Conservation (phyloP, 208 protist genomes). For the Trichomonas tenax region DNA sequence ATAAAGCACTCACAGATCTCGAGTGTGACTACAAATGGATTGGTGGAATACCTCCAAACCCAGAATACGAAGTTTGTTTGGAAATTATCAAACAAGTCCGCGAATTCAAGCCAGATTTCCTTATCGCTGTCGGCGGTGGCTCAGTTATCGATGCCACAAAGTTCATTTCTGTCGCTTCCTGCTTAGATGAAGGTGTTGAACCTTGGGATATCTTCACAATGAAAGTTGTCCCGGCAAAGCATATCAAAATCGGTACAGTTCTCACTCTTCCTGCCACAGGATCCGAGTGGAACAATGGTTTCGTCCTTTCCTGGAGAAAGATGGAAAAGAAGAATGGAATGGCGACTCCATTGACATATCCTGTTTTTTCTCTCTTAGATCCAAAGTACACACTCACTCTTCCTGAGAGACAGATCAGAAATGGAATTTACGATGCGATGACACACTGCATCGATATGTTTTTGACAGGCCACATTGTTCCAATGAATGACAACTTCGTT, state of each 20-base stretch:
- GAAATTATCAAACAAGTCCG: background rate
- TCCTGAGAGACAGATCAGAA: background rate
- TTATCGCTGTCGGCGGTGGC: background rate
- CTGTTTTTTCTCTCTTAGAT: background rate
- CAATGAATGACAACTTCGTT: background rate
- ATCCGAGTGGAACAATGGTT: background rate
- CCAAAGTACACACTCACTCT: background rate
- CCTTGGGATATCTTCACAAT: background rate
- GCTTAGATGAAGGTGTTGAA: background rate
- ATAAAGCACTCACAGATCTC: background rate
- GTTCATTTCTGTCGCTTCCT: background rate
- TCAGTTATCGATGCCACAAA: slow-evolving; percentile 2
- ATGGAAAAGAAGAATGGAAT: background rate
- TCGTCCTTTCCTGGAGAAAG: background rate
- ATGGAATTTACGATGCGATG: background rate
- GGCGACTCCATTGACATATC: background rate
- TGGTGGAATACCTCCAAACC: background rate
- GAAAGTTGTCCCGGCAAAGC: background rate
- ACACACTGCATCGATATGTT: background rate
- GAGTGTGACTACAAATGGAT: background rate
- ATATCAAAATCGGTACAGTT: background rate
- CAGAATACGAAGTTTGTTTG: background rate
- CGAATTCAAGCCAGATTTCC: background rate
- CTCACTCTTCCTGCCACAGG: background rate
- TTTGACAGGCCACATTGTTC: background rate